These are phyloP conservation scores for Obba rivulosa DNA, from an alignment of 768 basidiomycete genomes.

Conservation along the genomic window DNA sequence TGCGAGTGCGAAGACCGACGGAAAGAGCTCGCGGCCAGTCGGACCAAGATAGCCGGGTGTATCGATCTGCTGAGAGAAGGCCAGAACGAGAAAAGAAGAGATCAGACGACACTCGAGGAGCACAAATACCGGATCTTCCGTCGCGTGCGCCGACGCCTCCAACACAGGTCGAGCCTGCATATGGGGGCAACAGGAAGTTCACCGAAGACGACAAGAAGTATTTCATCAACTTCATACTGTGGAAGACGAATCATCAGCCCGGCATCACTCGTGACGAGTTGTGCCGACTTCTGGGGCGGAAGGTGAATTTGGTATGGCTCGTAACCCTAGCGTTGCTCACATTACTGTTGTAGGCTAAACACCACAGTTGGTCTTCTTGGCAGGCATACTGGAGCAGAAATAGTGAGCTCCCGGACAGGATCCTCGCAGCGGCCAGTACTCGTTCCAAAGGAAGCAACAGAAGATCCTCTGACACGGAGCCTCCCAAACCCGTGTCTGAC, in stretches of 20 bases:
- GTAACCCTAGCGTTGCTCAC: not conserved
- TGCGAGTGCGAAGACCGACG: too few species aligned
- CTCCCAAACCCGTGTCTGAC: too few species aligned
- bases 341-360: constrained; percentile 45
- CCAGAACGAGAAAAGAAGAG: too few species aligned
- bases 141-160: constrained; percentile 70
- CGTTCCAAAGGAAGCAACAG: too few species aligned
- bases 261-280: constrained; percentile 47
- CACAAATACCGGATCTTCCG: constrained; percentile 49
- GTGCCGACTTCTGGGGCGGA: constrained; percentile 49
- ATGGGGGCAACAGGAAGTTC: constrained; percentile 56
- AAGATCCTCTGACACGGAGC: too few species aligned
- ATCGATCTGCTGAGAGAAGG: too few species aligned
- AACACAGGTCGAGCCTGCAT: constrained; percentile 36
- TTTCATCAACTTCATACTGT: constrained; percentile 61
- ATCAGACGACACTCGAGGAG: too few species aligned
- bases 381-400: constrained; percentile 60
- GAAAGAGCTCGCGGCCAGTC: too few species aligned
- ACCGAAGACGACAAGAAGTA: constrained; percentile 62
- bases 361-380: constrained; percentile 62
- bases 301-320: constrained; percentile 32
- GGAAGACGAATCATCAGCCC: constrained; percentile 53
- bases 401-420: constrained; percentile 64
- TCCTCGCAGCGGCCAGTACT: constrained; percentile 18
- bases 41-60: too few species aligned